phyloP scores from a whole-genome alignment of 345 rosid genomes.

The Brassica carinata region DNA sequence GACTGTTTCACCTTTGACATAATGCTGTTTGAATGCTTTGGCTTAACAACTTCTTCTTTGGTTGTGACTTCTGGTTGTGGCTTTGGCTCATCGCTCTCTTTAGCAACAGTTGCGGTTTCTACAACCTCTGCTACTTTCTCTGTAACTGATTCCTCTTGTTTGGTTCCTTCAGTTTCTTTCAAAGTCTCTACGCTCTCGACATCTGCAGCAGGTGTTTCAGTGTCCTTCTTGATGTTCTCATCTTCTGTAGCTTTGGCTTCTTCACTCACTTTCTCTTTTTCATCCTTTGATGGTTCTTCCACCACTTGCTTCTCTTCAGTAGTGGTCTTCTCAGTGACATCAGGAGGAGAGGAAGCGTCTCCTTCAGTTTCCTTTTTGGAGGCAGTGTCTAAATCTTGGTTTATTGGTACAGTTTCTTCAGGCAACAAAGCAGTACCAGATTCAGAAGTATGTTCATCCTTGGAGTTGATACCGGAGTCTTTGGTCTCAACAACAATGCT shows the following conservation, averaged over 20 bases:
- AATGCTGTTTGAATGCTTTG: constrained; percentile 63
- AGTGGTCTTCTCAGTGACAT: constrained; percentile 27
- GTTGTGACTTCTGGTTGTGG: constrained; percentile 43
- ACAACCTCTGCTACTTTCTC: constrained; percentile 36
- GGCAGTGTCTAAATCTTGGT: constrained; percentile 12
- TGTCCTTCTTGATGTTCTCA: constrained; percentile 20
- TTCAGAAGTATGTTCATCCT: constrained; percentile 7
- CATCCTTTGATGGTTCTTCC: constrained; percentile 34
- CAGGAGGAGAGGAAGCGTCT: constrained; percentile 1
- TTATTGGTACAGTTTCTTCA: background rate
- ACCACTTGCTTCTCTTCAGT: constrained; percentile 31
- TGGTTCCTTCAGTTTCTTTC: constrained; percentile 25
- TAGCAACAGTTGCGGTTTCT: constrained; percentile 29
- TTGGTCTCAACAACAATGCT: background rate
- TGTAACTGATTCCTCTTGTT: constrained; percentile 28
- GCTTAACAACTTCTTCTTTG: constrained; percentile 51
- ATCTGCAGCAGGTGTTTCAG: constrained; percentile 11
- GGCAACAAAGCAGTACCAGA: background rate
- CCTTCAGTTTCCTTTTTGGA: constrained; percentile 19
- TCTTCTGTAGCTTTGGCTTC: constrained; percentile 27
- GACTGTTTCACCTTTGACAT: constrained; percentile 80
- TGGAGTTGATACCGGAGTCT: constrained; percentile 21
- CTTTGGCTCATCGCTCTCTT: constrained; percentile 34
- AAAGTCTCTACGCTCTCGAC: constrained; percentile 16
- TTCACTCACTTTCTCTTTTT: constrained; percentile 19